A percentile compares a stretch with the other conserved stretches of the same genome.
These are phyloP conservation scores for Casuarina glauca DNA, from an alignment of 306 rosid species.

Conservation along the genomic window DNA sequence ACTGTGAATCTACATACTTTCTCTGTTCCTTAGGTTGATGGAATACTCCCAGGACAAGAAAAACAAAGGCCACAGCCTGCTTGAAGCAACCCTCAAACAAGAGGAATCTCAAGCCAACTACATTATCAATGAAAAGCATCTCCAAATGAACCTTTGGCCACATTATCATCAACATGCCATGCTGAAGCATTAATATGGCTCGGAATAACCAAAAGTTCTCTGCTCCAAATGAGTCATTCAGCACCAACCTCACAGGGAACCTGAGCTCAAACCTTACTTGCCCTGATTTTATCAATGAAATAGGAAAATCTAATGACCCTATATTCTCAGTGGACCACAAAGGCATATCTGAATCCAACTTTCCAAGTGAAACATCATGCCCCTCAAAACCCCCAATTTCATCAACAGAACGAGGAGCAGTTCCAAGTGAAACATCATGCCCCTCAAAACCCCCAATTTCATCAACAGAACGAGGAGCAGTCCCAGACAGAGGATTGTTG, in stretches of 20 bases:
- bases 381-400: conserved; percentile 29
- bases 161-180: conserved; percentile 56
- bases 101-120: conserved; percentile 77
- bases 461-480: conserved; percentile 36
- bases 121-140: conserved; percentile 89
- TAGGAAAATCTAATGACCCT: conserved; percentile 46
- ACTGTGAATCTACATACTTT: conserved; percentile 49
- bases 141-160: conserved; percentile 84
- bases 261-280: conserved; percentile 45
- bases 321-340: conserved; percentile 54
- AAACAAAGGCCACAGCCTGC: conserved; percentile 65
- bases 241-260: conserved; percentile 41
- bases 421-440: conserved; percentile 26
- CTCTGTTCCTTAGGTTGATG: conserved; percentile 48
- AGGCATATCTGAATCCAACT: conserved; percentile 39
- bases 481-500: conserved; percentile 27
- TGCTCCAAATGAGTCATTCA: conserved; percentile 42
- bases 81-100: conserved; percentile 81
- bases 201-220: conserved; percentile 47
- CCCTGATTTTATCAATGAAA: conserved; percentile 44
- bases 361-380: conserved; percentile 26
- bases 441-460: conserved; percentile 29
- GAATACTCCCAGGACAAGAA: conserved; percentile 56
- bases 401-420: conserved; percentile 28
- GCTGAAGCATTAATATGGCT: conserved; percentile 47